Evolutionary conservation across 2,329 filamentous ascomycete genomes (phyloP), one percentile per base, ranked within the genome.

Genomic region (Beauveria australis): DNA sequence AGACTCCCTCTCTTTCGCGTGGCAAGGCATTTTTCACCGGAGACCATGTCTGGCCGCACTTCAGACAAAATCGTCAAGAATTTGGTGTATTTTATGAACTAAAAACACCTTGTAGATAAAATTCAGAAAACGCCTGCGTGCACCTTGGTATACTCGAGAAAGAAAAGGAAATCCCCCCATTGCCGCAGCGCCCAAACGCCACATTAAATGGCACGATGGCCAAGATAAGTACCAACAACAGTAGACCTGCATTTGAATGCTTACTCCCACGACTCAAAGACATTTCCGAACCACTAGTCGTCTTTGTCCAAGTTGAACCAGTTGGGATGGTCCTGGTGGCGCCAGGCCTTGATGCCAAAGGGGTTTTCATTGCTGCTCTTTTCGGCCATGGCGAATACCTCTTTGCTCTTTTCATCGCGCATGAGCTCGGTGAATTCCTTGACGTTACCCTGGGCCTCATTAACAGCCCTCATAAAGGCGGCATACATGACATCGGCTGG

Each of bases 321-420:
- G 63, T 83, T 76, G 2, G 85, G 82, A 60, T 87, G 77, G 41
- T 87, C 81, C 59, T 75, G 78, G 22, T 82, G 77, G 53, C 76
- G 78, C 85, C 85, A 87, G 2, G 80, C 78, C 65, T 78, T 81
- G 64, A 87, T 85, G 4, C 79, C 81, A 55, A 78, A 75, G 0
- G 82, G 80, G 48, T 85, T 80, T 44, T 80, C 77, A 58, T 78
- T 73, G 19, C 78, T 78, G 65, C 84, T 86, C 66, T 79, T 77
- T 46, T 71, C 75, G 1, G 79, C 82, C 61, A 81, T 77, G 12
- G 80, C 76, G 59, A 87, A 73, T 12, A 84, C 74, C 57, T 77
- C 77, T 49, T 74, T 75, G 62, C 73, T 80, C 49, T 77, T 74
- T 5, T 80, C 78, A 64, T 75, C 75, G 12, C 71, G 76, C 67